These are phyloP conservation scores for Antrodiella citrinella DNA, from an alignment of 768 basidiomycete genomes.

Conservation along the genomic window DNA sequence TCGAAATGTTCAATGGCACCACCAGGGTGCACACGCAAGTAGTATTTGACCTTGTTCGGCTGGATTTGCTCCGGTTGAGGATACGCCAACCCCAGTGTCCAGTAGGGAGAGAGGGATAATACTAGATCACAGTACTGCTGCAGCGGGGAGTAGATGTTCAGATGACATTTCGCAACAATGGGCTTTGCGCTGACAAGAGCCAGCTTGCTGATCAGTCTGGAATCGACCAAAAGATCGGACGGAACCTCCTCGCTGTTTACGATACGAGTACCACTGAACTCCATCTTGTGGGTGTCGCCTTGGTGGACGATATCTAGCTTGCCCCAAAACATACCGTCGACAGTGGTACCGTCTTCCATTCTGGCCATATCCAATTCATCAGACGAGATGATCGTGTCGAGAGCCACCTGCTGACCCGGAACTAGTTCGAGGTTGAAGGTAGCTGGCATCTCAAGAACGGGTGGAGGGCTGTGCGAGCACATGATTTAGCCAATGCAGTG, in stretches of 20 bases:
- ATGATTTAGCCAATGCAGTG: neutral
- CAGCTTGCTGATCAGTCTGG: conserved; percentile 68
- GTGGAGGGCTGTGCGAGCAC: conserved; percentile 40
- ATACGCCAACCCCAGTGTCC: conserved; percentile 73
- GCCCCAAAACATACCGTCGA: conserved; percentile 84
- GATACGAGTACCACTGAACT: conserved; percentile 75
- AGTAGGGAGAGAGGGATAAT: conserved; percentile 60
- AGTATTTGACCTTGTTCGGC: conserved; percentile 72
- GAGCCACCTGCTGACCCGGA: conserved; percentile 71
- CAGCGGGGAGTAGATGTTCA: conserved; percentile 65
- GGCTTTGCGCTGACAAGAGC: conserved; percentile 62
- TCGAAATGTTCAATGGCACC: conserved; percentile 85
- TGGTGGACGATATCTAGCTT: conserved; percentile 78
- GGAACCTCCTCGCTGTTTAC: conserved; percentile 52
- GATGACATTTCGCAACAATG: conserved; percentile 64
- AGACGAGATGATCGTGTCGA: conserved; percentile 73
- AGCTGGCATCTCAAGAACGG: conserved; percentile 81
- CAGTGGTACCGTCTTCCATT: conserved; percentile 83
- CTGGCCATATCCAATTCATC: conserved; percentile 84
- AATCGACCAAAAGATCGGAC: conserved; percentile 67
- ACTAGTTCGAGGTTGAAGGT: conserved; percentile 75
- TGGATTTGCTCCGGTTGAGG: conserved; percentile 60
- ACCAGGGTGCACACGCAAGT: conserved; percentile 75
- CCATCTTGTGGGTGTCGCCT: conserved; percentile 71
- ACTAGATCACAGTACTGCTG: conserved; percentile 78